phyloP scores from a whole-genome alignment of 2,329 filamentous ascomycete genomes.

The Arthroderma sp. region DNA sequence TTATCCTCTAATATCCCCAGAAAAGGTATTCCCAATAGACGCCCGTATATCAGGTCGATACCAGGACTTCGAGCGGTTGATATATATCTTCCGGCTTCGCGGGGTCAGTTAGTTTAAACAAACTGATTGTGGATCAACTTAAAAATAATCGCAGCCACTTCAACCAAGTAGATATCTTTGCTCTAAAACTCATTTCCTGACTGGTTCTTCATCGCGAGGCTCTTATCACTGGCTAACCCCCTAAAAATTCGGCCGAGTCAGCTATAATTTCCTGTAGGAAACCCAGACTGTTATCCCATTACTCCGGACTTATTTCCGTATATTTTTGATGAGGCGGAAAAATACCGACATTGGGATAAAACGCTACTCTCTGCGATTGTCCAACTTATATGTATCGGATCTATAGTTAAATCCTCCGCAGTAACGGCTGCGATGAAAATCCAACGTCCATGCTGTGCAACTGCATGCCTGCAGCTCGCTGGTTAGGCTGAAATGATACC shows the following conservation, averaged over 20 bases:
- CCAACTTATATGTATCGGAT: not conserved
- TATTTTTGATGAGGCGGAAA: not conserved
- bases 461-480: not conserved
- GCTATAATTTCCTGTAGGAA: not conserved
- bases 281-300: not conserved
- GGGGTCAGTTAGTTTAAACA: not conserved
- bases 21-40: too few species aligned
- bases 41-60: not conserved
- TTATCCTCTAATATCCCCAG: too few species aligned
- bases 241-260: not conserved
- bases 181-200: not conserved
- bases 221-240: not conserved
- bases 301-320: not conserved
- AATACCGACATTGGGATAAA: not conserved
- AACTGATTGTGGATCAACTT: slow-evolving; percentile 3
- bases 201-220: not conserved
- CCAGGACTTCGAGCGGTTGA: not conserved
- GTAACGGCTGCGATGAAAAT: not conserved
- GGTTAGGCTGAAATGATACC: not conserved
- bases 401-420: too few species aligned
- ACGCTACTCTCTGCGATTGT: not conserved
- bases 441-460: not conserved
- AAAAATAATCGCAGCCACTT: not conserved
- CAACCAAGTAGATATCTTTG: not conserved
- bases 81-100: not conserved